Percentiles rank a stretch among this genome's conserved stretches.
Evolutionary conservation across 495 filamentous ascomycete species (phyloP).

Genomic region (Penicillium antarcticum): DNA sequence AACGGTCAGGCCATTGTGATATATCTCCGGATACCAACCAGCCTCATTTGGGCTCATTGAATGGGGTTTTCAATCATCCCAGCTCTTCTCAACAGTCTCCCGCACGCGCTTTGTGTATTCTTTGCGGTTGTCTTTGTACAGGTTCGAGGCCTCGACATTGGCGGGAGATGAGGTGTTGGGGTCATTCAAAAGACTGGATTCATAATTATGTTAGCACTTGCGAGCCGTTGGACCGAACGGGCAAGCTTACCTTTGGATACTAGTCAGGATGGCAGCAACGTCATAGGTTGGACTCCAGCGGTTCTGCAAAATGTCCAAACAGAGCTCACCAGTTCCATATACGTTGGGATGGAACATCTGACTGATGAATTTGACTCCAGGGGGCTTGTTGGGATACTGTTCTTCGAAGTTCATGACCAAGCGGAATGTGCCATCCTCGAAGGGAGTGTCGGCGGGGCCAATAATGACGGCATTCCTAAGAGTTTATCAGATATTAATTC

Average conservation of each 20-base stretch:
- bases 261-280: slow-evolving; percentile 93
- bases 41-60: slow-evolving; percentile 1
- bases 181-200: slow-evolving; percentile 84
- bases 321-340: slow-evolving; percentile 94
- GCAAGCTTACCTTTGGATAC: slow-evolving; percentile 81
- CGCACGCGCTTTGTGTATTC: slow-evolving; percentile 94
- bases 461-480: slow-evolving; percentile 98
- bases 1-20: slow-evolving; percentile 16
- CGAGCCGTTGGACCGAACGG: slow-evolving; percentile 2
- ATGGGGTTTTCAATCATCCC: slow-evolving; percentile 67
- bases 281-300: slow-evolving; percentile 99
- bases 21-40: slow-evolving; percentile 1
- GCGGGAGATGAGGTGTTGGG: slow-evolving; percentile 96
- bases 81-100: slow-evolving; percentile 98
- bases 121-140: slow-evolving; percentile 96
- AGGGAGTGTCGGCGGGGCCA: slow-evolving; percentile 93
- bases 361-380: slow-evolving; percentile 96
- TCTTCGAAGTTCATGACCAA: slow-evolving; percentile 99
- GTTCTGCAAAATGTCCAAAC: slow-evolving; percentile 96
- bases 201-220: not conserved
- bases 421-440: slow-evolving; percentile 96
- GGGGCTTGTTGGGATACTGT: slow-evolving; percentile 97
- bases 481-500: not conserved
- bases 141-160: slow-evolving; percentile 96
- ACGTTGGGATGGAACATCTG: slow-evolving; percentile 99